A percentile compares a stretch with the other conserved stretches of the same genome.
Evolutionary conservation across 305 asterid genomes (phyloP).

Genomic region (Petunia hybrid): DNA sequence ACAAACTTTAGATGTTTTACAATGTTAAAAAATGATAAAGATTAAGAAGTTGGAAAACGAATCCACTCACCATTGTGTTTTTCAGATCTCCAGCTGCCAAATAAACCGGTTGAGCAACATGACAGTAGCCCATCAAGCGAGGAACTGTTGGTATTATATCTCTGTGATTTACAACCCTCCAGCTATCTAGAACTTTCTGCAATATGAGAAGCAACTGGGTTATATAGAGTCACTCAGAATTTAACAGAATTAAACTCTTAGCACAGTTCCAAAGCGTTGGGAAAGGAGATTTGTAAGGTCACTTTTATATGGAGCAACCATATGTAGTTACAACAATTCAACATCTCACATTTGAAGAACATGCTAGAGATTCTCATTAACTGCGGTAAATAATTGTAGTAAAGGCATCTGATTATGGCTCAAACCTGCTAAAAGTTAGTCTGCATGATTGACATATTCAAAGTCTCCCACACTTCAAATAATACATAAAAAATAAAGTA

Average conservation of each 20-base stretch:
- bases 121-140: slow-evolving; percentile 98
- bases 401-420: slow-evolving; percentile 10
- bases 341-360: not conserved
- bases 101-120: slow-evolving; percentile 96
- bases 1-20: not conserved
- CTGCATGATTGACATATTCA: not conserved
- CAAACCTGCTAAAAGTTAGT: not conserved
- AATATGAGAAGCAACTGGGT: slow-evolving; percentile 30
- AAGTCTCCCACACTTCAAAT: not conserved
- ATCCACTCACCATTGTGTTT: slow-evolving; percentile 55
- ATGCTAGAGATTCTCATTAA: not conserved
- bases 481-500: not conserved
- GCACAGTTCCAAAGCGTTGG: not conserved
- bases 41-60: slow-evolving; percentile 14
- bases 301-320: not conserved
- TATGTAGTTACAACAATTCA: not conserved
- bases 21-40: slow-evolving; percentile 6
- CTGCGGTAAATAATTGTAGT: not conserved
- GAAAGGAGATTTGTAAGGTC: not conserved
- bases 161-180: slow-evolving; percentile 96
- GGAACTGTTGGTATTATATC: slow-evolving; percentile 99
- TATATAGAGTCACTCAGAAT: not conserved
- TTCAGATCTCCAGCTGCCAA: slow-evolving; percentile 67
- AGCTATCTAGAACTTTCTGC: slow-evolving; percentile 92
- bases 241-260: not conserved